Percentiles rank a stretch among this genome's conserved stretches.
Evolutionary conservation across 768 basidiomycete genomes (phyloP).

Genomic region (Podaxis pistillaris): DNA sequence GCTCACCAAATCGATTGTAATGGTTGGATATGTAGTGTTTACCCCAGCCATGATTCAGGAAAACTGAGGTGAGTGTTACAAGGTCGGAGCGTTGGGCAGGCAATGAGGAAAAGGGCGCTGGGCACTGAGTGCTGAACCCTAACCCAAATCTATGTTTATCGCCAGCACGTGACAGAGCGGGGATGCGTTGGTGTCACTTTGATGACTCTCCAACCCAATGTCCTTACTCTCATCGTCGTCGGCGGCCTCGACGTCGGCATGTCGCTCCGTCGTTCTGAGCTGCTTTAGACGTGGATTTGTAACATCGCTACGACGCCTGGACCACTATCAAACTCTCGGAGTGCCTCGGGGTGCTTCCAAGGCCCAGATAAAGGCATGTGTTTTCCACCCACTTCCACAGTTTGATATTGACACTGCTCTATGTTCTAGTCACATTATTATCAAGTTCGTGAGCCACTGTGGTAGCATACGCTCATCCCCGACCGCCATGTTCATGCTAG

Average conservation of each 20-base stretch:
- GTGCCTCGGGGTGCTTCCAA: slow-evolving; percentile 36
- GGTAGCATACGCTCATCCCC: neutral
- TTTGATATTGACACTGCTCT: neutral
- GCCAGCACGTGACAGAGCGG: neutral
- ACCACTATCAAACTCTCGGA: slow-evolving; percentile 42
- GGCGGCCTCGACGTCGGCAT: neutral
- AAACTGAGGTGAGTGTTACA: neutral
- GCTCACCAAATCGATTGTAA: slow-evolving; percentile 50
- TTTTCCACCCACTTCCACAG: neutral
- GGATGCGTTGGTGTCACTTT: neutral
- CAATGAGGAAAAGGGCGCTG: slow-evolving; percentile 8
- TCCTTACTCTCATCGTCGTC: neutral
- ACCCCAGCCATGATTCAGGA: slow-evolving; percentile 2
- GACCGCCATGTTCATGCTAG: neutral
- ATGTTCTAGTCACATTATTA: slow-evolving; percentile 39
- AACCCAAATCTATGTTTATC: slow-evolving; percentile 20
- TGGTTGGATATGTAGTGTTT: slow-evolving; percentile 35
- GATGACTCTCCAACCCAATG: slow-evolving; percentile 17
- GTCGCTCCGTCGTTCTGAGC: neutral
- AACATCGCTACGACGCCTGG: slow-evolving; percentile 19
- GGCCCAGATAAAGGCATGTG: slow-evolving; percentile 41
- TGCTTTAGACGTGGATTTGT: slow-evolving; percentile 21
- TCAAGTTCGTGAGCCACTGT: slow-evolving; percentile 25
- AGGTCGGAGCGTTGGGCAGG: neutral
- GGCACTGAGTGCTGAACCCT: slow-evolving; percentile 8